Evolutionary conservation across 331 rosid genomes (phyloP).

Genomic region (Quercus lobata): DNA sequence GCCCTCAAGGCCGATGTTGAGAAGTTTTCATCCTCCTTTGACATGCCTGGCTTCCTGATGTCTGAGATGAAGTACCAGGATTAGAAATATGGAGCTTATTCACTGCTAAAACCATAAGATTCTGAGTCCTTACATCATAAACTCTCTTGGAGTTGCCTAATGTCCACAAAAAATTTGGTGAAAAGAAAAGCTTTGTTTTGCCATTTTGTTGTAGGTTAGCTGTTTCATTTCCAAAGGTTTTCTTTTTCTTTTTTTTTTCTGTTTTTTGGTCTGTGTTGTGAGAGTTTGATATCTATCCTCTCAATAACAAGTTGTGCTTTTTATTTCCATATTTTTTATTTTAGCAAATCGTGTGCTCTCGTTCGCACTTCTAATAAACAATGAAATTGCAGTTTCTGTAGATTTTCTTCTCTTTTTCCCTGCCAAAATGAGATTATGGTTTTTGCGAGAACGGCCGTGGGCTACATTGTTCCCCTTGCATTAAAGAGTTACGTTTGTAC

Average conservation of each 20-base stretch:
- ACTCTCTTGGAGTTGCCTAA: no score
- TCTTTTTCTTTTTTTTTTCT: not conserved
- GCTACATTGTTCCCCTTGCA: no score
- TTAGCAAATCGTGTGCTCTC: not conserved
- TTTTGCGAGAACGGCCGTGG: no score
- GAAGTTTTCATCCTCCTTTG: constrained; percentile 72
- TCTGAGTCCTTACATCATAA: no score
- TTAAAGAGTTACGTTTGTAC: no score
- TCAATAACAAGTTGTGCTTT: not conserved
- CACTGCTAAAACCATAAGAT: not conserved
- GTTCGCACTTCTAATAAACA: no score
- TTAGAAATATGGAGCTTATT: constrained; percentile 26
- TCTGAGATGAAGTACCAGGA: constrained; percentile 94
- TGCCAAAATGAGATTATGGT: not conserved
- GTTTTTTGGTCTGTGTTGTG: not conserved
- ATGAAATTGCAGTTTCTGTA: no score
- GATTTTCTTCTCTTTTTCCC: no score
- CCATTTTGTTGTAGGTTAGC: not conserved
- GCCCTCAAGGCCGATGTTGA: constrained; percentile 82
- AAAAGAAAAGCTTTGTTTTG: not conserved
- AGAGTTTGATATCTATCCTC: constrained; percentile 19
- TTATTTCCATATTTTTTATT: not conserved
- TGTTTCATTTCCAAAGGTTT: not conserved
- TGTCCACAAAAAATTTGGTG: not conserved
- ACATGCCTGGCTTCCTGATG: constrained; percentile 82